Base-by-base conservation (phyloP, 1,284 basidiomycete genomes). In the Gymnopus androsaceus region DNA sequence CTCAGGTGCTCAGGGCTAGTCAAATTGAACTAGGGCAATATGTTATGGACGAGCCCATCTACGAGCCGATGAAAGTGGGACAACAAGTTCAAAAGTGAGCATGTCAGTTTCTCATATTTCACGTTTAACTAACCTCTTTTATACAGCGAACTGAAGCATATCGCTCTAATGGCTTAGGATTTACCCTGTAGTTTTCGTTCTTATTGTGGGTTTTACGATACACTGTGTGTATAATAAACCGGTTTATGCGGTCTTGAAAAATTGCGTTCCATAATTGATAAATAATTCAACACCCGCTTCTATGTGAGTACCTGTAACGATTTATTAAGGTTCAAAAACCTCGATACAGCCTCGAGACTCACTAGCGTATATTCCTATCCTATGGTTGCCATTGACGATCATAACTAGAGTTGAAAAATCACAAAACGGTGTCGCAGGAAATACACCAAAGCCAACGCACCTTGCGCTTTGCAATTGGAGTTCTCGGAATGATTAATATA, bases 41-140 rank as follows among this genome's bases (percentile, higher is more conserved):
- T 37, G 73, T 76, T 38, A 77, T 75, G 33, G 78, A 81, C 12
- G 74, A 77, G 47, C 58, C 67, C 0, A 58, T 69, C 1, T 95
- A 95, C 64, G 80, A 84, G 52, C 78, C 81, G 2, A 89, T 94
- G 85, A 88, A 92, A 66, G 93, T 94, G 42, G 92, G 92, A 8
- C 82, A 90, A 65, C 91, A 94, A 65, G 92, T 94, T 19, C 83
- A 87, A 65, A 87, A 85, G 92, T 93, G 64, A 68, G 87, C 1
- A 14, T 14, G 17, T 17, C 48, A 14, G 19, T 6, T 37, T 36
- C 56, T 23, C 21, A 34, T 34, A 14, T 23, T 56, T 25, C 15
- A 21, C 14, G 57, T 3, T 23, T 46, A n/a, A 51, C 62, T 54
- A 60, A 53, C 62, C 5, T 9, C 21, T 31, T 40, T 48, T 52